These are phyloP conservation scores for Saksenaea vasiformis DNA, from an alignment of 371 early-diverging fungal species.

Conservation along the genomic window DNA sequence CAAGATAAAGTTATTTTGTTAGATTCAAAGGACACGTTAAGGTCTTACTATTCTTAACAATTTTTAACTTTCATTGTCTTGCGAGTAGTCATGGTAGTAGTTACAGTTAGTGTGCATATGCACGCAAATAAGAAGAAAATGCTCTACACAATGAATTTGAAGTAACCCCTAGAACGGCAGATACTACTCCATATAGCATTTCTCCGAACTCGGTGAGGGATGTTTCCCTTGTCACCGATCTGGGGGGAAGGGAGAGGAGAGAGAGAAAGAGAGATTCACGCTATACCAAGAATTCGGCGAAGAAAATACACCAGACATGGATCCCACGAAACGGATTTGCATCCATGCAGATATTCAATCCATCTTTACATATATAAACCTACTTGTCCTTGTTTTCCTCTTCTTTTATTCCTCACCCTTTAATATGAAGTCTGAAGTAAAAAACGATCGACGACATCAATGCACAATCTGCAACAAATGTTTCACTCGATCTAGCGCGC, in stretches of 20 bases:
- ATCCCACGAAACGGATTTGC: neutral
- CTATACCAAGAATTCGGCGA: no score
- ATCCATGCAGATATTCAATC: neutral
- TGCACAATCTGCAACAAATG: slow-evolving; percentile 13
- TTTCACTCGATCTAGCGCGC: slow-evolving; percentile 16
- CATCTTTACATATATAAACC: neutral
- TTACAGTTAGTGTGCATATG: neutral
- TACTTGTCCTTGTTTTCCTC: neutral
- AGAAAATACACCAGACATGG: no score
- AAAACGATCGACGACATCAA: slow-evolving; percentile 12
- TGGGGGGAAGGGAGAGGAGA: no score
- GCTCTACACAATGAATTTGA: neutral
- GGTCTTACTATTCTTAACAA: no score
- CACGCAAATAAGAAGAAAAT: neutral
- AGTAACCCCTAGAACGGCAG: neutral
- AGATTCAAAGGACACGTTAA: no score
- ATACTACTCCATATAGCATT: neutral
- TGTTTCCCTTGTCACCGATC: neutral
- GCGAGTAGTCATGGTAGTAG: neutral
- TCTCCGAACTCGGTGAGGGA: neutral
- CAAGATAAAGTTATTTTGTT: no score
- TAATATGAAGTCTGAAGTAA: neutral
- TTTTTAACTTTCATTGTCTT: slow-evolving; percentile 6
- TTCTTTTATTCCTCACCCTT: neutral
- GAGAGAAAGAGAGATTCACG: no score